Evolutionary conservation across 257 asterid genomes (phyloP).

Genomic region (Solanum ahanhuiri): DNA sequence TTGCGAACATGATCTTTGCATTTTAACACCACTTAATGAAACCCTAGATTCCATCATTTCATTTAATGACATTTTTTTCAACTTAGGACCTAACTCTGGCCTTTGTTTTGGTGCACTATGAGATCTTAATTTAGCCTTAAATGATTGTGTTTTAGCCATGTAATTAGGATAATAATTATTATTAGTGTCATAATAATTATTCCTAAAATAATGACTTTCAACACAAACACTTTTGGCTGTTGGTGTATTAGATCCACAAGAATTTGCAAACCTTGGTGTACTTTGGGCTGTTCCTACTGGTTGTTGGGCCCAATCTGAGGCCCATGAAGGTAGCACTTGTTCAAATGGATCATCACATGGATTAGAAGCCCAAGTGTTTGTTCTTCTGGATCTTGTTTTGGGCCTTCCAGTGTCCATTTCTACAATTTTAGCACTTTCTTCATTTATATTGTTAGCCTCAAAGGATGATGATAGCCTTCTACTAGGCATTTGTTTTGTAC

Average conservation of each 20-base stretch:
- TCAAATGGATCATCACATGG: slow-evolving; percentile 21
- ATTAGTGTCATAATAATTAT: slow-evolving; percentile 1
- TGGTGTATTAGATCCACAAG: slow-evolving; percentile 24
- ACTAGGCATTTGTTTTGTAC: slow-evolving; percentile 23
- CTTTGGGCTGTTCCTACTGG: slow-evolving; percentile 37
- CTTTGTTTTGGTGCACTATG: slow-evolving; percentile 74
- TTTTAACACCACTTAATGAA: slow-evolving; percentile 55
- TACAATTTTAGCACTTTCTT: slow-evolving; percentile 66
- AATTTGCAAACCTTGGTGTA: slow-evolving; percentile 48
- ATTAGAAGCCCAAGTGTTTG: slow-evolving; percentile 25
- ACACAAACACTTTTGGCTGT: slow-evolving; percentile 32
- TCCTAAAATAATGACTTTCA: slow-evolving; percentile 21
- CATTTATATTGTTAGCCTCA: slow-evolving; percentile 25
- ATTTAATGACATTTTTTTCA: slow-evolving; percentile 31
- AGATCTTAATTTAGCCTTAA: slow-evolving; percentile 63
- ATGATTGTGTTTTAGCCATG: slow-evolving; percentile 80
- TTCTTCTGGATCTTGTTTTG: slow-evolving; percentile 45
- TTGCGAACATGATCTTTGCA: slow-evolving; percentile 61
- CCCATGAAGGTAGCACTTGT: background rate
- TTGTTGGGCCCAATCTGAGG: slow-evolving; percentile 4
- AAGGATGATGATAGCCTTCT: slow-evolving; percentile 40
- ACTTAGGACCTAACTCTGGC: slow-evolving; percentile 33
- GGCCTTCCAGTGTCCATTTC: slow-evolving; percentile 70
- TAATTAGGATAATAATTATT: slow-evolving; percentile 34
- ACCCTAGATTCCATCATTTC: slow-evolving; percentile 56